These are phyloP conservation scores for Mariannaea sp. DNA, from an alignment of 2,329 filamentous ascomycete genomes.

Conservation along the genomic window DNA sequence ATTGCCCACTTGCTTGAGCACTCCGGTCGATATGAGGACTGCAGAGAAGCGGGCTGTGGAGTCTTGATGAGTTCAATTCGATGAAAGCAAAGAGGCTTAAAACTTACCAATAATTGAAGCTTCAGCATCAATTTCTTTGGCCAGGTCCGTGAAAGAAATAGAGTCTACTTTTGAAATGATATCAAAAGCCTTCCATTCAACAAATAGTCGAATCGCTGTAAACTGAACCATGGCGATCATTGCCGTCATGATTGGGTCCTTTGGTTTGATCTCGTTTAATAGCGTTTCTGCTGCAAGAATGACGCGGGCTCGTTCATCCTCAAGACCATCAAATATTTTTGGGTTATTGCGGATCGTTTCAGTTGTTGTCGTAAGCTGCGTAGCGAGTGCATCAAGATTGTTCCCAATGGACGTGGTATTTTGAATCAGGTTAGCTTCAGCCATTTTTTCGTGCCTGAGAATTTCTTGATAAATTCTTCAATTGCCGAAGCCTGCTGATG, in stretches of 20 bases:
- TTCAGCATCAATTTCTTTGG: background rate
- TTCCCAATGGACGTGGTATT: background rate
- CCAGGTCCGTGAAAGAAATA: background rate
- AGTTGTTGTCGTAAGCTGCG: background rate
- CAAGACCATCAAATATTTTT: background rate
- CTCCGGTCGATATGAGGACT: conserved; percentile 1
- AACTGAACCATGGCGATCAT: conserved; percentile 2
- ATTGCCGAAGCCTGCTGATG: background rate
- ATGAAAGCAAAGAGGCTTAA: accelerated
- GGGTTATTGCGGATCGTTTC: background rate
- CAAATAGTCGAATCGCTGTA: conserved; percentile 5
- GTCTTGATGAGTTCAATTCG: background rate
- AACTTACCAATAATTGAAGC: conserved; percentile 4
- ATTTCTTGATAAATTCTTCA: background rate
- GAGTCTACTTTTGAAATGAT: background rate
- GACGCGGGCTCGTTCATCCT: background rate
- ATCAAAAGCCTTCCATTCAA: conserved; percentile 12
- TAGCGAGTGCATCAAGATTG: background rate
- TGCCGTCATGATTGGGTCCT: background rate
- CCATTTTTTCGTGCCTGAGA: background rate
- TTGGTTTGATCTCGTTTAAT: background rate
- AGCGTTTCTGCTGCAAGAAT: background rate
- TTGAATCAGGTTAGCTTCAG: background rate
- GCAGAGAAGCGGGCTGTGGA: background rate
- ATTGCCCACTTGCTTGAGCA: conserved; percentile 1